phyloP scores from a whole-genome alignment of 1,284 basidiomycete genomes.

The Ganoderma lucidum region DNA sequence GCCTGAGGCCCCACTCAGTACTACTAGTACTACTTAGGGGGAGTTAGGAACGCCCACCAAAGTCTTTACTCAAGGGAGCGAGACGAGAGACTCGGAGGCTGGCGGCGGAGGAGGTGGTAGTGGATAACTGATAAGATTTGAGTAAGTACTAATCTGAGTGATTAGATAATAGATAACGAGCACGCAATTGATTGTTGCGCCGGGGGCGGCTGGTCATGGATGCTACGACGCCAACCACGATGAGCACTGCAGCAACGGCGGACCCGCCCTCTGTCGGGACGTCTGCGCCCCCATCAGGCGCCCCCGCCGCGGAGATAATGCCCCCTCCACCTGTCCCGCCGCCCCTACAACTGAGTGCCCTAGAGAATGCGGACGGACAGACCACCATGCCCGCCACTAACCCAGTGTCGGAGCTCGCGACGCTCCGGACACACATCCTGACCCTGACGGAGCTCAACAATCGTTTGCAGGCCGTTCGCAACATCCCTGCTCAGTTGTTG shows the following conservation, averaged over 20 bases:
- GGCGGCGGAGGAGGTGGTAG: no score
- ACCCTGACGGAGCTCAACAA: constrained; percentile 53
- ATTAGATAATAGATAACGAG: not conserved
- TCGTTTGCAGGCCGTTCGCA: constrained; percentile 53
- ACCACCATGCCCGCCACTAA: not conserved
- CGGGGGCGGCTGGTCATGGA: not conserved
- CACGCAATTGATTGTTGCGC: not conserved
- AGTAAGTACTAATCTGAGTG: not conserved
- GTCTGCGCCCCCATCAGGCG: not conserved
- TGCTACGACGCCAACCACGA: constrained; percentile 22
- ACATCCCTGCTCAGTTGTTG: constrained; percentile 52
- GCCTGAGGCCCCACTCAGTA: no score
- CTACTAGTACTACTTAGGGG: no score
- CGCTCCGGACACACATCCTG: constrained; percentile 53
- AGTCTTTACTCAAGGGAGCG: no score
- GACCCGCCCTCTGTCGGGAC: constrained; percentile 1
- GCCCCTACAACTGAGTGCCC: not conserved
- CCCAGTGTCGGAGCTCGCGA: constrained; percentile 21
- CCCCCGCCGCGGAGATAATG: constrained; percentile 16
- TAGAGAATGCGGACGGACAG: not conserved
- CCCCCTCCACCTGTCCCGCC: constrained; percentile 16
- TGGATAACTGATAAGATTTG: not conserved
- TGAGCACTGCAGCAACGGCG: constrained; percentile 18
- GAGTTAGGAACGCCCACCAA: no score
- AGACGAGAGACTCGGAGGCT: no score